phyloP scores from a whole-genome alignment of 192 early-diverging fungal genomes.

The Coemansia asiatica region DNA sequence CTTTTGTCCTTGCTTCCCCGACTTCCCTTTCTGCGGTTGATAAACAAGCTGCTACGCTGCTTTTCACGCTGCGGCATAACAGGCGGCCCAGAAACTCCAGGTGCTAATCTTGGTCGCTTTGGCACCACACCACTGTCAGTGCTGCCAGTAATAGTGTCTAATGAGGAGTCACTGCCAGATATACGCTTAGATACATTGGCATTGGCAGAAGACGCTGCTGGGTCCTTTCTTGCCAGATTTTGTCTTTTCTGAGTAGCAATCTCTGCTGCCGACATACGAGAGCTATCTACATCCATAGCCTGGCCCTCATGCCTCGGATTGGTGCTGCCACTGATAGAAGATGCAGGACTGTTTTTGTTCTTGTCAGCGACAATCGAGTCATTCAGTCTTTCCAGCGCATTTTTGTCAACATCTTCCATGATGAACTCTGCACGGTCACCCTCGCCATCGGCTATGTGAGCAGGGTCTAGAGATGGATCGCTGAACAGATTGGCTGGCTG shows the following conservation, averaged over 20 bases:
- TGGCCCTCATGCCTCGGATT: background rate
- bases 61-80: slow-evolving; percentile 11
- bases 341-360: background rate
- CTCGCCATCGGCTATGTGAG: slow-evolving; percentile 29
- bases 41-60: slow-evolving; percentile 42
- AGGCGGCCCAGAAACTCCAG: background rate
- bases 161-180: too few species aligned
- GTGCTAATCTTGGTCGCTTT: background rate
- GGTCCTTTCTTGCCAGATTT: background rate
- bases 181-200: too few species aligned
- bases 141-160: background rate
- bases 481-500: slow-evolving; percentile 13
- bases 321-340: background rate
- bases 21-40: slow-evolving; percentile 27
- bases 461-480: background rate
- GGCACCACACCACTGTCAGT: background rate
- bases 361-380: slow-evolving; percentile 5
- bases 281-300: background rate
- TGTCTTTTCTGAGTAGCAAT: background rate
- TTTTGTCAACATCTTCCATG: slow-evolving; percentile 30
- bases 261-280: background rate
- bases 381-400: slow-evolving; percentile 16
- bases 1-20: slow-evolving; percentile 2
- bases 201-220: background rate
- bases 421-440: slow-evolving; percentile 42